Base-by-base conservation (phyloP, 73 alveolate genomes). In the Paramecium tetraurelia region DNA sequence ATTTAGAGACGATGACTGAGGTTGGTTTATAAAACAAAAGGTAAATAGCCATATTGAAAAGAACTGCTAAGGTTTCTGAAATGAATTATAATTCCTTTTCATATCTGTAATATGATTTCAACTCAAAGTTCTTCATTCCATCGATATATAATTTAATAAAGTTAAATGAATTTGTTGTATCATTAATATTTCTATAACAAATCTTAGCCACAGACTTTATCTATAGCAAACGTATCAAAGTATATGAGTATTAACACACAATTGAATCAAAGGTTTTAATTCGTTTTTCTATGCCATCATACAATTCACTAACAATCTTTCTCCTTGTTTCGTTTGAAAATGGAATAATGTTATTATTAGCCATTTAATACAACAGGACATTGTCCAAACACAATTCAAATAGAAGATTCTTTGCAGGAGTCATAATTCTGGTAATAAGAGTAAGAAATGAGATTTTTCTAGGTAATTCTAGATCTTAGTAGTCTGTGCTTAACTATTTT, bases 321-420 rank as follows among this genome's bases (percentile, higher is more conserved):
- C 86, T 31, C 7, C 86, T 31, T 35, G 59, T 40, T 72, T 72
- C 86, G 35, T 16, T 72, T n/a, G 86, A 33, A 14, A 36, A 72
- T 36, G 86, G 33, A 33, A 72, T 63, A 16, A 72, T 72, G 7
- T 35, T 38, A 72, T 72, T 72, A 43, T 72, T 72, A n/a, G 57
- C 27, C 57, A 40, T 36, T 72, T 36, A 38, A 72, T 72, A 43
- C n/a, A 72, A 72, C 11, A 72, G 20, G 7, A n/a, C 31, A 72
- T 72, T 72, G 27, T 72, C 86, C 7, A 72, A 38, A 43, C 86
- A 72, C 38, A 72, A 72, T 72, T 72, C 86, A 36, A 72, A 72
- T 12, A 72, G 36, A 3, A 72, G 59, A 36, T 72, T 72, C 33
- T 72, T 72, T n/a, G 46, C 57, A 35, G 59, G 59, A 36, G 36